Evolutionary conservation across 116 monocot genomes (phyloP).

Genomic region (Zostera marina): DNA sequence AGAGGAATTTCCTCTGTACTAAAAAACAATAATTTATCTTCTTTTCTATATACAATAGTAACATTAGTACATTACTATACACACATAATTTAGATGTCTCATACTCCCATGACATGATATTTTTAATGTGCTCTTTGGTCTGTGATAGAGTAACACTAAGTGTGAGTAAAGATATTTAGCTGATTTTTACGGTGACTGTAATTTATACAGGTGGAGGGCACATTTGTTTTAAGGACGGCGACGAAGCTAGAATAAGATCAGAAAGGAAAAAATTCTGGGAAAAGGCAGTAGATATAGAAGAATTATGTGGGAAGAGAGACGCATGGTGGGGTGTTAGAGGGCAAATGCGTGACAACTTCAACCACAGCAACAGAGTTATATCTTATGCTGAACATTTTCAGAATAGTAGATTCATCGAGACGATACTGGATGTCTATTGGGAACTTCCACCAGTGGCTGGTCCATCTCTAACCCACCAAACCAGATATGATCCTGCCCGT

Average conservation of each 20-base stretch:
- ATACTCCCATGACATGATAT: too few species aligned
- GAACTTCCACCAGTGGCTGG: conserved; percentile 86
- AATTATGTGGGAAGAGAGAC: conserved; percentile 68
- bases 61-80: too few species aligned
- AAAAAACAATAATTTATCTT: too few species aligned
- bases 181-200: background rate
- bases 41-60: too few species aligned
- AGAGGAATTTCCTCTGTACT: too few species aligned
- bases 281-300: conserved; percentile 64
- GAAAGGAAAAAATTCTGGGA: conserved; percentile 64
- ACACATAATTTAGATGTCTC: too few species aligned
- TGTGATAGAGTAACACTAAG: too few species aligned
- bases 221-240: conserved; percentile 78
- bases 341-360: conserved; percentile 76
- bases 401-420: conserved; percentile 82
- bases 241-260: conserved; percentile 73
- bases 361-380: conserved; percentile 65
- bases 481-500: conserved; percentile 89
- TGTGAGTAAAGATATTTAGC: too few species aligned
- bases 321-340: conserved; percentile 96
- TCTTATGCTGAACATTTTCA: conserved; percentile 73
- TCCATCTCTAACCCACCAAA: conserved; percentile 81
- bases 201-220: conserved; percentile 80
- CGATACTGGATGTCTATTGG: conserved; percentile 76
- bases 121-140: too few species aligned